Evolutionary conservation across 2,329 filamentous ascomycete species (phyloP).

Genomic region (Blastomyces percursus): DNA sequence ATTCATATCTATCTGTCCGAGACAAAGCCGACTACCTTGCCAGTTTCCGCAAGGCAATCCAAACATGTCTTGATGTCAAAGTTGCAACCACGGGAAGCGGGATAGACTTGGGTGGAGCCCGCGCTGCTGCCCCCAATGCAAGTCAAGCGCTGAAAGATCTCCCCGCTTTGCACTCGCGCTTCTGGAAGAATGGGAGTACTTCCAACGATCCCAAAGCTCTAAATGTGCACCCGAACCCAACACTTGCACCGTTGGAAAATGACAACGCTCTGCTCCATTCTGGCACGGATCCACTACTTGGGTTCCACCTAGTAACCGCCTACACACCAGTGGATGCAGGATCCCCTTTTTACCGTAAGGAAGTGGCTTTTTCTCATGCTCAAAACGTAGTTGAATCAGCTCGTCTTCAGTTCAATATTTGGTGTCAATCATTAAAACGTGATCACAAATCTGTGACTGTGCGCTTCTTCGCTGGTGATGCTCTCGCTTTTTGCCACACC

Average conservation of each 20-base stretch:
- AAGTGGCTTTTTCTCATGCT: background rate
- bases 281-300: conserved; percentile 41
- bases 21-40: conserved; percentile 1
- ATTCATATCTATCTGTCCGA: conserved; percentile 20
- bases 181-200: conserved; percentile 23
- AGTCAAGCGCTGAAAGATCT: conserved; percentile 9
- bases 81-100: conserved; percentile 15
- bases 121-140: conserved; percentile 22
- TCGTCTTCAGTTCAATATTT: conserved; percentile 18
- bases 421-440: conserved; percentile 16
- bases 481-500: conserved; percentile 42
- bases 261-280: conserved; percentile 36
- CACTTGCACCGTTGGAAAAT: conserved; percentile 11
- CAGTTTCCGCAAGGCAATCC: conserved; percentile 1
- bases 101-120: conserved; percentile 9
- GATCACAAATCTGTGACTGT: conserved; percentile 27
- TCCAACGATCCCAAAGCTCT: conserved; percentile 30
- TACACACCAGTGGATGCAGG: conserved; percentile 29
- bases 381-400: conserved; percentile 9
- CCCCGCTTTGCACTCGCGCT: conserved; percentile 14
- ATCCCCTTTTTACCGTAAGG: conserved; percentile 28
- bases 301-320: conserved; percentile 48
- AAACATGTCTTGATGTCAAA: conserved; percentile 5
- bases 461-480: conserved; percentile 41
- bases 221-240: conserved; percentile 1